phyloP scores from a whole-genome alignment of 352 stramenopile genomes.

The Plasmopara viticola region DNA sequence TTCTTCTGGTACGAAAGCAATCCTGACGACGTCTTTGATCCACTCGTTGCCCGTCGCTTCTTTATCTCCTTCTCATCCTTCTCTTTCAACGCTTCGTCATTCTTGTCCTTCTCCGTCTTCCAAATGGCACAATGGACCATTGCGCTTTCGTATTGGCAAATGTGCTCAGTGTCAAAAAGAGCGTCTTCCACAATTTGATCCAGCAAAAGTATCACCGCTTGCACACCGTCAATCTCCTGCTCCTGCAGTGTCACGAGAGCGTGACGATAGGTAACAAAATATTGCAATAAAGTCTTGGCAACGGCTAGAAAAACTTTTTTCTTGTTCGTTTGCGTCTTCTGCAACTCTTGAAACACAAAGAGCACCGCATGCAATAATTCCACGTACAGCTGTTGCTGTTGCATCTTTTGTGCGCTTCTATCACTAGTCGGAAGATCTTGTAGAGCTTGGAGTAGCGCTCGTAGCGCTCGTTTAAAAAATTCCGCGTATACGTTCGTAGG shows the following conservation, averaged over 20 bases:
- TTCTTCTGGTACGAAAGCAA: conserved; percentile 77
- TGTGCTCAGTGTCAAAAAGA: conserved; percentile 71
- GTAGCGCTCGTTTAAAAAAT: conserved; percentile 58
- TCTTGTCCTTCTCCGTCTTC: conserved; percentile 10
- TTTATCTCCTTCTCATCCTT: conserved; percentile 22
- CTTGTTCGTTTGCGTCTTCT: conserved; percentile 83
- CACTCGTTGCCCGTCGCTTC: conserved; percentile 41
- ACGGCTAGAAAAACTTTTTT: conserved; percentile 82
- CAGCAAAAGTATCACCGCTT: conserved; percentile 24
- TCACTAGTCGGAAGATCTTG: conserved; percentile 1
- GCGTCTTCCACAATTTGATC: conserved; percentile 63
- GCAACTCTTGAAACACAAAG: conserved; percentile 70
- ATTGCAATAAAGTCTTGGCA: conserved; percentile 66
- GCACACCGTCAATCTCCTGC: conserved; percentile 10
- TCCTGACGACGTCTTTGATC: conserved; percentile 16
- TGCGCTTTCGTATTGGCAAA: conserved; percentile 64
- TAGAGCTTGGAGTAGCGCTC: conserved; percentile 20
- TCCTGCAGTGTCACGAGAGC: conserved; percentile 28
- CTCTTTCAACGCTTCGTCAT: conserved; percentile 7
- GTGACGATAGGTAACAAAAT: conserved; percentile 54
- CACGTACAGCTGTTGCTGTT: conserved; percentile 25
- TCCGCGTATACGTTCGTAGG: conserved; percentile 70
- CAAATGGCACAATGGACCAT: conserved; percentile 36
- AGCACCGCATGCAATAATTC: conserved; percentile 43
- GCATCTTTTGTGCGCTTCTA: background rate